Conservation (phyloP, 805 yeast species). For the Nakazawaea populi region DNA sequence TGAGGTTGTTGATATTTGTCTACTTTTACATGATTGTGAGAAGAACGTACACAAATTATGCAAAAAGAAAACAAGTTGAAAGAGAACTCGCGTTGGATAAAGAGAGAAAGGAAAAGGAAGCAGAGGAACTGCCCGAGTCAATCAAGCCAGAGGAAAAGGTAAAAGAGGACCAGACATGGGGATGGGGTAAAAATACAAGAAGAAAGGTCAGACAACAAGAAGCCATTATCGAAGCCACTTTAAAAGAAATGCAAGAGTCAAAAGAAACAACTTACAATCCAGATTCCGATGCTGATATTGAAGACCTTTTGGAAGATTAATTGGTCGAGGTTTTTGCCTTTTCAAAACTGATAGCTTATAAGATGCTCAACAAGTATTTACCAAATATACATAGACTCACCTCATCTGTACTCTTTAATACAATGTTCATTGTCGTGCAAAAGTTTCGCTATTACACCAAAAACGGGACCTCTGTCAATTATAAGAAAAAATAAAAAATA, state of each 20-base stretch:
- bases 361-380: too few species aligned
- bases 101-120: conserved; percentile 31
- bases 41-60: conserved; percentile 47
- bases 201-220: conserved; percentile 50
- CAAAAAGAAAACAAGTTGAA: conserved; percentile 48
- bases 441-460: too few species aligned
- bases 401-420: too few species aligned
- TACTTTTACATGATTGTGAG: conserved; percentile 61
- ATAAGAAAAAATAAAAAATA: not conserved
- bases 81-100: conserved; percentile 42
- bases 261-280: conserved; percentile 33
- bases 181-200: conserved; percentile 80
- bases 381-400: too few species aligned
- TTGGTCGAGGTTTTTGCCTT: too few species aligned
- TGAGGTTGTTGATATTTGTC: conserved; percentile 45
- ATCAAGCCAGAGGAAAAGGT: conserved; percentile 14
- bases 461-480: too few species aligned
- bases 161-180: conserved; percentile 43
- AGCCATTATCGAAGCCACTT: conserved; percentile 42
- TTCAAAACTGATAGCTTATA: too few species aligned
- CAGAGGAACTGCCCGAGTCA: conserved; percentile 29
- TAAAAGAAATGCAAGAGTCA: conserved; percentile 35
- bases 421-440: too few species aligned
- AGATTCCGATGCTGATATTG: conserved; percentile 63
- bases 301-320: conserved; percentile 58